These are phyloP conservation scores for Colletotrichum lentis DNA, from an alignment of 2,329 filamentous ascomycete species.

Conservation along the genomic window DNA sequence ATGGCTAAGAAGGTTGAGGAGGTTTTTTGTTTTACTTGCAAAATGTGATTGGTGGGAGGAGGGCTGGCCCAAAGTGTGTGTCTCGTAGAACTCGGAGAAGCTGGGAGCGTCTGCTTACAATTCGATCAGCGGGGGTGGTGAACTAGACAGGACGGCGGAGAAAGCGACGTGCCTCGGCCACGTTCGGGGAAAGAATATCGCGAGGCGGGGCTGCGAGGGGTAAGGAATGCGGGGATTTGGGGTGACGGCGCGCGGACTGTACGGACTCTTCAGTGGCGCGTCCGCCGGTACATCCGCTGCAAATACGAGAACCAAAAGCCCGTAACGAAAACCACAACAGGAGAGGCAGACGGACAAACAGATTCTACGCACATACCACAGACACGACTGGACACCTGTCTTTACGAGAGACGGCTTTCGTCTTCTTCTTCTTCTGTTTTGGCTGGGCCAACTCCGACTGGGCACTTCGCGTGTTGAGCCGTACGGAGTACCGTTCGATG, in stretches of 20 bases:
- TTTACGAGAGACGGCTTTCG: not conserved
- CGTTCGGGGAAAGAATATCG: constrained; percentile 34
- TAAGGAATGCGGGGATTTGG: constrained; percentile 32
- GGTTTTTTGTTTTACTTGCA: constrained; percentile 19
- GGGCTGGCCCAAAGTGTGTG: constrained; percentile 20
- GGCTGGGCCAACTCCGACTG: not conserved
- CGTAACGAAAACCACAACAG: not conserved
- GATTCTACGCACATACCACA: not conserved
- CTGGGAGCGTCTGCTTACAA: constrained; percentile 30
- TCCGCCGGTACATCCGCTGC: not conserved
- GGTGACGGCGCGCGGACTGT: constrained; percentile 2
- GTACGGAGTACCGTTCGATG: no score
- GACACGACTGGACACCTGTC: constrained; percentile 10
- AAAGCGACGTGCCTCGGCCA: constrained; percentile 21
- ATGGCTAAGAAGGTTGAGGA: not conserved
- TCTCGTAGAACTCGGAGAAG: constrained; percentile 26
- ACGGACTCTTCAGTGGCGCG: not conserved
- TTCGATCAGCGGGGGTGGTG: constrained; percentile 23
- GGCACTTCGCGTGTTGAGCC: not conserved
- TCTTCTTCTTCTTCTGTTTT: no score
- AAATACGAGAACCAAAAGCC: not conserved
- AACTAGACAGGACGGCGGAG: constrained; percentile 7
- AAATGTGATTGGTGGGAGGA: constrained; percentile 28
- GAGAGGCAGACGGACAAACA: not conserved
- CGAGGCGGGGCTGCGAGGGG: constrained; percentile 36